phyloP scores from a whole-genome alignment of 164 flowering plant genomes.

The Vitis riparia region DNA sequence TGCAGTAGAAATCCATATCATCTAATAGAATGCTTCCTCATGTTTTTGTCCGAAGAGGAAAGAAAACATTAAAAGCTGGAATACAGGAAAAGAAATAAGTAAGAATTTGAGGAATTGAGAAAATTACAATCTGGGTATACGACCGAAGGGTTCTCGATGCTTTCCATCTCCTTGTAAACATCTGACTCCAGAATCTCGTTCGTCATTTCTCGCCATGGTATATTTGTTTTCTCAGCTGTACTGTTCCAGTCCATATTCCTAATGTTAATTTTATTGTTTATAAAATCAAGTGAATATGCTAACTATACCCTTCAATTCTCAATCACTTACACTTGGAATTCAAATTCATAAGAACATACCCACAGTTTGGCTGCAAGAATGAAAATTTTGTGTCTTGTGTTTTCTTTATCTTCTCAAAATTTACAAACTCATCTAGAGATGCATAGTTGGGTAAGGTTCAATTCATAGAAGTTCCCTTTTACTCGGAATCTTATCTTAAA shows the following conservation, averaged over 20 bases:
- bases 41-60: not conserved
- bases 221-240: conserved; percentile 70
- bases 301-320: too few relatives aligned
- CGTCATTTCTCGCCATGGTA: conserved; percentile 74
- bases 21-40: too few relatives aligned
- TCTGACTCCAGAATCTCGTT: conserved; percentile 61
- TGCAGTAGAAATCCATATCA: too few relatives aligned
- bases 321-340: too few relatives aligned
- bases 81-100: not conserved
- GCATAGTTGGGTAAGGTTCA: too few relatives aligned
- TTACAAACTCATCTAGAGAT: too few relatives aligned
- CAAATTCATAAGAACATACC: too few relatives aligned
- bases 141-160: conserved; percentile 44
- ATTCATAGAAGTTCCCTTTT: too few relatives aligned
- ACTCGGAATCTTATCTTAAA: too few relatives aligned
- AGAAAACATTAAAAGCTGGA: not conserved
- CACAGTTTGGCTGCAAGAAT: too few relatives aligned
- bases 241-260: conserved; percentile 33
- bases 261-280: not conserved
- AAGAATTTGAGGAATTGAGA: not conserved
- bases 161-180: conserved; percentile 63
- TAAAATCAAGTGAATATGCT: not conserved
- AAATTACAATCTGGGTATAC: conserved; percentile 65
- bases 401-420: too few relatives aligned
- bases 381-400: too few relatives aligned